These are phyloP conservation scores for Boletus speciosus DNA, from an alignment of 768 basidiomycete species.

Conservation along the genomic window DNA sequence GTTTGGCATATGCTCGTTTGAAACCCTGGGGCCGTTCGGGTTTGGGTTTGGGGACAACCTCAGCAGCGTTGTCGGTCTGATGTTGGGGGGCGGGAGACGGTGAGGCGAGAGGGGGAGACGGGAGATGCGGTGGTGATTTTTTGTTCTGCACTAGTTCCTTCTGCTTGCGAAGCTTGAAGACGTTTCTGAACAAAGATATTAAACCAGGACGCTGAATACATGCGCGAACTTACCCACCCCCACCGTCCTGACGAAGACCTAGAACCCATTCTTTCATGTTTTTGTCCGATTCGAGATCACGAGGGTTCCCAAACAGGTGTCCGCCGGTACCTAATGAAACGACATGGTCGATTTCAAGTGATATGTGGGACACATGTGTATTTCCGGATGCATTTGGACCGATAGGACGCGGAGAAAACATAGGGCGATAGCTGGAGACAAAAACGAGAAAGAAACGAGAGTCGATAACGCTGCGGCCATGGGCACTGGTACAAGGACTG, in stretches of 20 bases:
- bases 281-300: slow-evolving; percentile 39
- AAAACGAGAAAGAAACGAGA: slow-evolving; percentile 44
- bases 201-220: not conserved
- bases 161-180: slow-evolving; percentile 45
- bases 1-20: slow-evolving; percentile 20
- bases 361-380: slow-evolving; percentile 45
- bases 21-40: slow-evolving; percentile 6
- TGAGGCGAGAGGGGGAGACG: slow-evolving; percentile 6
- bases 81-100: not conserved
- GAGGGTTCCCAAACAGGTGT: slow-evolving; percentile 49
- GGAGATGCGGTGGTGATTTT: slow-evolving; percentile 3
- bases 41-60: slow-evolving; percentile 6
- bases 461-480: slow-evolving; percentile 40
- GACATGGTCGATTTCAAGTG: slow-evolving; percentile 51
- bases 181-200: slow-evolving; percentile 32
- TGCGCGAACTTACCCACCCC: slow-evolving; percentile 51
- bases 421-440: slow-evolving; percentile 48
- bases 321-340: slow-evolving; percentile 40
- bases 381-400: slow-evolving; percentile 30
- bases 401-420: slow-evolving; percentile 52
- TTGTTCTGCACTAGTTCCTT: slow-evolving; percentile 14
- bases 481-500: slow-evolving; percentile 16
- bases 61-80: not conserved
- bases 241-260: slow-evolving; percentile 54
- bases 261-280: slow-evolving; percentile 50